Base-by-base conservation (phyloP, 1,139 yeast species). In the Blastobotrys raffinosifermentans region DNA sequence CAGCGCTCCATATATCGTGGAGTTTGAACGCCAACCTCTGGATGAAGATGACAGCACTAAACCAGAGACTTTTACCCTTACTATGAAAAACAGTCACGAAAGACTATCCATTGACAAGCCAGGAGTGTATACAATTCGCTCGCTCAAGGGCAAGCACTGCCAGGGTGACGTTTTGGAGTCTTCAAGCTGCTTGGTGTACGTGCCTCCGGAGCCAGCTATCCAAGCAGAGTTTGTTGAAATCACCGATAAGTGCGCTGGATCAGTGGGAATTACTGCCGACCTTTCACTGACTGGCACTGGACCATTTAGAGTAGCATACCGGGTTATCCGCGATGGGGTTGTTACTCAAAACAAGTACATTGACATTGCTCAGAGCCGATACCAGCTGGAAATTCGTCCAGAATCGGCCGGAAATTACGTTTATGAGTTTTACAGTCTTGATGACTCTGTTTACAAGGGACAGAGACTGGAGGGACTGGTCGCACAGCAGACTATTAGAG, bases 221-320 rank as follows among this genome's bases (percentile, higher is more conserved):
- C 39, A 50, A 4, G 64, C 60, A 22, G 51, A 59, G 55, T 41
- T 70, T 77, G 48, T 65, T 57, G 37, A 76, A 2, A 75, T 89
- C 2, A 67, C 77, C 25, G 97, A 91, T 53, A 76, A 81, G 41
- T 91, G 99, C 64, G 83, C 93, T 22, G 98, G 98, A 1, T 85
- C 89, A 37, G 79, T 86, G 7, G 98, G 97, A 0, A 77, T 86
- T 41, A 73, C 73, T 32, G 87, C 89, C 47, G 80, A 75, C 32
- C 60, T 81, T 36, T 60, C 72, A 1, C 70, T 84, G 36, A 63
- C 73, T 4, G 98, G 98, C 11, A 72, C 77, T 19, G 82, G 95
- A 1, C 97, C 97, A 3, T 91, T 82, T 61, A 70, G 70, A 32
- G 69, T 87, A 11, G 77, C 81, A 5, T 83, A 74, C 52, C 73